Base-by-base conservation (phyloP, 2,329 filamentous ascomycete genomes). In the Arthrobotrys pseudoclavata region DNA sequence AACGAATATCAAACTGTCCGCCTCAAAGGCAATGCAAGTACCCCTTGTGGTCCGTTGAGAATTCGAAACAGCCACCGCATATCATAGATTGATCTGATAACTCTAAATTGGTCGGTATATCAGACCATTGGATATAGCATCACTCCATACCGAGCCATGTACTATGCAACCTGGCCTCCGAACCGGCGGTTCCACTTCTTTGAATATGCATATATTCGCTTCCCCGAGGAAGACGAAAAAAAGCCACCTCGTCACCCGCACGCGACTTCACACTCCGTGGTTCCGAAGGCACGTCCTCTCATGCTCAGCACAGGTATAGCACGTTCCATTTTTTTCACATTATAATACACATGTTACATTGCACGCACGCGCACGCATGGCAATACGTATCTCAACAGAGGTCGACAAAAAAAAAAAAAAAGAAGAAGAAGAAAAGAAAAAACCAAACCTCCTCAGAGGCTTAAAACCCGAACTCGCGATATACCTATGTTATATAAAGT, bases 281-380 rank as follows among this genome's bases (percentile, higher is more conserved):
- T 1, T 50, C 47, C 47, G 47, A 50, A 50, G 4, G 47, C 10
- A 22, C 42, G n/a, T 22, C 18, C 7, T 47, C n/a, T 47, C 3
- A 42, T 3, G 29, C 7, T 31, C 31, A 34, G 31, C 31, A 34
- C 31, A 10, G 7, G 7, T 9, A 34, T 9, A 34, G 37, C 37
- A 40, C 10, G 34, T 40, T 40, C 15, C 15, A 2, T 40, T 40
- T 40, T 40, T 40, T 12, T 50, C 12, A 52, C 12, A 1, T 52
- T 34, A 57, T 57, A 57, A 37, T 34, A 57, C 18, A 57, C 52
- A 55, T 22, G 45, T 55, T 57, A 29, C 31, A 57, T 13, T 34
- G 37, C 31, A 60, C 29, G 31, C 45, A 57, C 20, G 50, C 42
- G 64, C 24, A 48, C 45, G 52, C 64, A 22, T 26, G 34, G 24